Base-by-base conservation (phyloP, 805 yeast species). In the Nakazawaea wickerhamii region DNA sequence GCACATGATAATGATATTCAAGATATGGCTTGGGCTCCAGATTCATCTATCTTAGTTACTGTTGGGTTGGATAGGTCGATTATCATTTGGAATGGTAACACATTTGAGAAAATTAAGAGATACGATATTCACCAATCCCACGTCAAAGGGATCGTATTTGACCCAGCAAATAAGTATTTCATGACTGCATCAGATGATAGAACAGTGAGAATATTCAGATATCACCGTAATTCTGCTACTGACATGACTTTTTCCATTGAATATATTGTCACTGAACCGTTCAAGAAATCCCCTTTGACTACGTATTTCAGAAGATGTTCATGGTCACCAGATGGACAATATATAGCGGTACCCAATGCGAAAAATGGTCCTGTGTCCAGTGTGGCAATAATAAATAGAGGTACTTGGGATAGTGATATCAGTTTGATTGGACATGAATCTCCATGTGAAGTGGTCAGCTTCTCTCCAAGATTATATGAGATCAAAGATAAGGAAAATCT, bases 1-100 rank as follows among this genome's bases (percentile, higher is more conserved):
- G 99, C 97, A 1, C 99, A 93, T 61, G 98, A 93, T 50, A 93
- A 91, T 57, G 99, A 93, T 65, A 86, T 93, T 39, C 99, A 93
- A 60, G 99, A 93, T 61, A 81, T 93, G 51, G 95, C 96, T 33
- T 93, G 99, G 98, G 85, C 96, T 1, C 97, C 98, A 0, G 98
- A 91, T 57, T 84, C 95, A 4, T 77, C 87, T 28, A 77, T 93
- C 19, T 66, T 93, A 36, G 96, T 93, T 14, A 84, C 96, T 1
- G 99, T 91, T 9, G 99, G 99, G 0, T 69, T 93, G 44, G 99
- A 93, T 62, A 71, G 96, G 55, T 84, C 93, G 34, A 86, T 93
- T 41, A 85, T 91, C 36, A 81, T 93, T 10, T 93, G 98, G 97
- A 86, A 81, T 55, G 98, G 96, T 3, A 65, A 78, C 2, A 91